Percentiles rank a stretch among this genome's conserved stretches.
These are phyloP conservation scores for Cardamine resedifolia DNA, from an alignment of 345 rosid genomes.

Conservation along the genomic window DNA sequence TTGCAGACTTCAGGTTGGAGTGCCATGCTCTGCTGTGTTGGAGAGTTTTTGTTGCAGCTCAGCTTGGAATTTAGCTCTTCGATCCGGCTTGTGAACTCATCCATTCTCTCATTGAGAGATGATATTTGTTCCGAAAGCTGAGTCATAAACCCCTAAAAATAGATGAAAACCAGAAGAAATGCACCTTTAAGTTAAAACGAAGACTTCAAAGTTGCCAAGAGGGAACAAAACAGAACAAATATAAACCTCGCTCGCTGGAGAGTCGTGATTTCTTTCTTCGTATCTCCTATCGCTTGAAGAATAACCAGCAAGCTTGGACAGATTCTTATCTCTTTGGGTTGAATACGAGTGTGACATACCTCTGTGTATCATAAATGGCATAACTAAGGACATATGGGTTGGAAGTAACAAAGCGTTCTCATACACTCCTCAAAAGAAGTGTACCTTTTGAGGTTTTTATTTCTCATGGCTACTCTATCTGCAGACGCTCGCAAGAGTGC, in stretches of 20 bases:
- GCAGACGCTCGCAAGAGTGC: conserved; percentile 71
- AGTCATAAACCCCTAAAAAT: conserved; percentile 59
- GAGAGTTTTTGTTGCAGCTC: conserved; percentile 46
- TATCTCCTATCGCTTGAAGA: conserved; percentile 43
- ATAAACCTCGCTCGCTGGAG: conserved; percentile 61
- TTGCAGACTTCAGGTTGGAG: conserved; percentile 64
- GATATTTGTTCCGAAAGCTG: conserved; percentile 94
- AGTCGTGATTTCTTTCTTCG: conserved; percentile 52
- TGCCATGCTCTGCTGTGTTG: conserved; percentile 69
- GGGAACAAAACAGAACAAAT: not conserved
- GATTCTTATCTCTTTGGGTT: conserved; percentile 66
- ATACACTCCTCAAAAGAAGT: conserved; percentile 34
- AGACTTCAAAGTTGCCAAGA: conserved; percentile 10
- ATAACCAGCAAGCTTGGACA: conserved; percentile 52
- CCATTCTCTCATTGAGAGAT: conserved; percentile 83
- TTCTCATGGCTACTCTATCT: conserved; percentile 66
- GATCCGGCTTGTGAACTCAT: conserved; percentile 70
- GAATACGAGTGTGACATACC: conserved; percentile 94
- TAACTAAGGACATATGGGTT: conserved; percentile 24
- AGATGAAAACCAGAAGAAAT: conserved; percentile 12
- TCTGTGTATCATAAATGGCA: conserved; percentile 45
- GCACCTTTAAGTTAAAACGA: conserved; percentile 3
- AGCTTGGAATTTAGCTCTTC: conserved; percentile 81
- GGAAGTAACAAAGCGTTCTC: conserved; percentile 27
- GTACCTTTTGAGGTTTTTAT: conserved; percentile 69